A percentile compares a stretch with the other conserved stretches of the same genome.
phyloP scores from a whole-genome alignment of 2,329 filamentous ascomycete genomes.

The Stachybotrys echinatus region DNA sequence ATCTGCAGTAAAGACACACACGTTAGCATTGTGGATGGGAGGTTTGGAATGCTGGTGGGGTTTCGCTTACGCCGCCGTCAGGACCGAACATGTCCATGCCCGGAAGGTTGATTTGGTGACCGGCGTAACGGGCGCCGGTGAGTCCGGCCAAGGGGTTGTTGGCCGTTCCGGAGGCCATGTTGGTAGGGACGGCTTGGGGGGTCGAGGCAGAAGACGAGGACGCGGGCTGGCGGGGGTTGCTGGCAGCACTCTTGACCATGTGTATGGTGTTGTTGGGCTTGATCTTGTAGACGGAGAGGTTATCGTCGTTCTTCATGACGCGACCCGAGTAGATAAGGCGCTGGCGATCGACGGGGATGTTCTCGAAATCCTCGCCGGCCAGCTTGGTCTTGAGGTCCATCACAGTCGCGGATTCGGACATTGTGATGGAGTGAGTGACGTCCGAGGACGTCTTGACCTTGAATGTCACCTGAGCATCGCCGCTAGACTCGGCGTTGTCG shows the following conservation, averaged over 20 bases:
- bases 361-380: slow-evolving; percentile 72
- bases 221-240: slow-evolving; percentile 56
- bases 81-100: slow-evolving; percentile 86
- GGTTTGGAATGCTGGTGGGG: neutral
- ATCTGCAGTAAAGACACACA: slow-evolving; percentile 52
- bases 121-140: slow-evolving; percentile 90
- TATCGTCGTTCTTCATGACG: slow-evolving; percentile 92
- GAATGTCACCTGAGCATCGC: slow-evolving; percentile 82
- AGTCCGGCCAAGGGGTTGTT: slow-evolving; percentile 88
- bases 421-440: slow-evolving; percentile 75
- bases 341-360: slow-evolving; percentile 82
- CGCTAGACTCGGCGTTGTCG: slow-evolving; percentile 54
- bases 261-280: slow-evolving; percentile 95
- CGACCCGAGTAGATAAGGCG: slow-evolving; percentile 96
- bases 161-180: slow-evolving; percentile 76
- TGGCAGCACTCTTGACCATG: slow-evolving; percentile 91
- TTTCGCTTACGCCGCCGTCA: slow-evolving; percentile 81
- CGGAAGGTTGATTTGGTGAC: slow-evolving; percentile 76
- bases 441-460: slow-evolving; percentile 97
- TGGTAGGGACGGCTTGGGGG: slow-evolving; percentile 53
- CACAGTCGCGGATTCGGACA: slow-evolving; percentile 71
- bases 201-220: slow-evolving; percentile 35
- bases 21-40: slow-evolving; percentile 10
- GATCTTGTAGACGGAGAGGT: slow-evolving; percentile 83
- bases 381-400: slow-evolving; percentile 88